Evolutionary conservation across 1,139 yeast genomes (phyloP).

Genomic region (Insectozyma bohioensis): DNA sequence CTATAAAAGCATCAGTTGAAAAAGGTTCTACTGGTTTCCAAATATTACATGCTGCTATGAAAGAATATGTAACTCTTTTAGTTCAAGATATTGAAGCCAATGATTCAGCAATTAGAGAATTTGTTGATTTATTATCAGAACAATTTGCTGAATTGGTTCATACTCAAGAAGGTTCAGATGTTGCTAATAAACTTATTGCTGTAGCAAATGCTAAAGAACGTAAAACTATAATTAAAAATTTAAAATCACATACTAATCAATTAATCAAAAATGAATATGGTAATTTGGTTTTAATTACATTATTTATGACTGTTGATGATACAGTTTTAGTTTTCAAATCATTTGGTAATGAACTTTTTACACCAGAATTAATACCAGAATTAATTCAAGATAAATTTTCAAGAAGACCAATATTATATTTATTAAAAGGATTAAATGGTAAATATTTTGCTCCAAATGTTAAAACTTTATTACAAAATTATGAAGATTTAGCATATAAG

Average conservation of each 20-base stretch:
- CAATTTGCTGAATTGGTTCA: conserved; percentile 95
- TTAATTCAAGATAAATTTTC: conserved; percentile 73
- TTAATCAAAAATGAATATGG: conserved; percentile 86
- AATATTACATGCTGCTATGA: conserved; percentile 94
- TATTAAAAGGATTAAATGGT: conserved; percentile 77
- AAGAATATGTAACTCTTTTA: conserved; percentile 75
- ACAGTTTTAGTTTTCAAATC: conserved; percentile 80
- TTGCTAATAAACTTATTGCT: conserved; percentile 78
- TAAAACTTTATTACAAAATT: conserved; percentile 57
- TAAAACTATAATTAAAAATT: conserved; percentile 67
- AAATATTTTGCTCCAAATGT: conserved; percentile 77
- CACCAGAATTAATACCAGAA: conserved; percentile 54
- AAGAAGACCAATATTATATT: conserved; percentile 84
- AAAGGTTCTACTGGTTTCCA: conserved; percentile 97
- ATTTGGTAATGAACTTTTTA: conserved; percentile 59
- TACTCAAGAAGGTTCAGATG: conserved; percentile 91
- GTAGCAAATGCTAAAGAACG: conserved; percentile 91
- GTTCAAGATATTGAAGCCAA: conserved; percentile 42
- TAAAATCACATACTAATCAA: conserved; percentile 72
- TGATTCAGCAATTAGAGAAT: conserved; percentile 72
- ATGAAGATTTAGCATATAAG: conserved; percentile 62
- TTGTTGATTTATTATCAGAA: conserved; percentile 79
- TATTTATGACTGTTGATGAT: conserved; percentile 90
- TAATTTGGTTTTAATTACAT: conserved; percentile 72
- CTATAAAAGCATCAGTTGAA: conserved; percentile 87